Evolutionary conservation across 331 rosid genomes (phyloP), one percentile per base, ranked within the genome.

Genomic region (Telfairia occidentalis): DNA sequence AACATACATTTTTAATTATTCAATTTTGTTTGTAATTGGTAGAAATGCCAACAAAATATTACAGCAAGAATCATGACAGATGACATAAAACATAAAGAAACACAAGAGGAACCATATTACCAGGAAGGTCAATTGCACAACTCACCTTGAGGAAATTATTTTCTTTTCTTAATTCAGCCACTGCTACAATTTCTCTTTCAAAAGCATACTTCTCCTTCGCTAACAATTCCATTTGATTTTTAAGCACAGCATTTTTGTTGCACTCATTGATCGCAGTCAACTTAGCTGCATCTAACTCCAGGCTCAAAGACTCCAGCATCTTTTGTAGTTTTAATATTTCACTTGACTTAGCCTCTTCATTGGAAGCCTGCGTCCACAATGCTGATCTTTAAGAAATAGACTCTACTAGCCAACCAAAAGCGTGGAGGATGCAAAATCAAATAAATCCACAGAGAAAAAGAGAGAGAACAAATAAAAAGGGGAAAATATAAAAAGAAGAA

Each of bases 251-350:
- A 84, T 87, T 95, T 87, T 90, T 95, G 87, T 95, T 92, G 85
- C 89, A 95, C 84, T 95, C 99, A 75, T 95, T 91, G 61, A 95
- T 90, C 79, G 92, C 82, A 16, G 92, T 90, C 81, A 92, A 78
- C 73, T 95, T 95, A 12, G 96, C 91, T 11, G 96, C 93, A 79
- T 91, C 99, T 38, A 95, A 81, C 85, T 92, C 96, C 78, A 95
- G 92, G 70, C 82, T 92, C 82, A 83, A 76, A 73, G 99, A 90
- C 78, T 87, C 90, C 79, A 87, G 19, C 83, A 79, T 81, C 85
- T 92, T 92, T 80, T 83, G 89, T 82, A 88, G 87, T 82, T 87
- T 87, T 65, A 89, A 84, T 45, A 88, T 85, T 83, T 95, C 97
- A n/a, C 66, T 78, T 19, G 80, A 83, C 88, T 90, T 95, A 71